Evolutionary conservation across 2,329 filamentous ascomycete species (phyloP), one percentile per base, ranked within the genome.

Genomic region (Aspergillus amoenus): DNA sequence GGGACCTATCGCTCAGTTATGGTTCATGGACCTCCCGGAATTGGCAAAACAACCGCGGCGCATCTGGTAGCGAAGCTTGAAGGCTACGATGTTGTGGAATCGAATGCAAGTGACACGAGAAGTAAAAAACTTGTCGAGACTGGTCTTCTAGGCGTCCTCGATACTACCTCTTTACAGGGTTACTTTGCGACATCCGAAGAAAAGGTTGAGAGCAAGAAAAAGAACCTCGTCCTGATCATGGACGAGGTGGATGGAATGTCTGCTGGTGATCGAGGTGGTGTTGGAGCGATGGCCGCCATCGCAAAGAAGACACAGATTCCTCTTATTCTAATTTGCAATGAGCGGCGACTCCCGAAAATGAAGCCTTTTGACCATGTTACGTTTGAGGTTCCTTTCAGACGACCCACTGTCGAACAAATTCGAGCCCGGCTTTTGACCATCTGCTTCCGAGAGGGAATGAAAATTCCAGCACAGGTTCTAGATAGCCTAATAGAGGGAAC

Each of bases 191-290:
- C 86, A 2, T 90, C 93, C 55, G 89, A 90, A 22, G 90, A 94
- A 74, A 84, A 88, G 56, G 87, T 96, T 3, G 89, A 97, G 44
- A 76, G 80, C 4, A 81, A 82, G 15, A 97, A 94, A 79, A 96
- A 95, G 79, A 97, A 97, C 66, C 86, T 97, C 34, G 91, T 97
- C 5, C 79, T 99, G 48, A 91, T 99, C 76, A 97, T 99, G 94
- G 94, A 99, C 66, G 94, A 99, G 76, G 94, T 99, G 4, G 94
- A 99, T 68, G 94, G 94, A 52, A 97, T 99, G 94, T 97, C 93
- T 60, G 93, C 91, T 37, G 94, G 94, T 70, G 94, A 99, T 71
- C 88, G 94, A 60, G 94, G 94, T 64, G 94, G 94, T 73, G 94
- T 99, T 47, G 94, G 93, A 50, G 94, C 94, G 30, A 81, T 99